Base-by-base conservation (phyloP, 106 monocot species). In the Apostasia ramifera region DNA sequence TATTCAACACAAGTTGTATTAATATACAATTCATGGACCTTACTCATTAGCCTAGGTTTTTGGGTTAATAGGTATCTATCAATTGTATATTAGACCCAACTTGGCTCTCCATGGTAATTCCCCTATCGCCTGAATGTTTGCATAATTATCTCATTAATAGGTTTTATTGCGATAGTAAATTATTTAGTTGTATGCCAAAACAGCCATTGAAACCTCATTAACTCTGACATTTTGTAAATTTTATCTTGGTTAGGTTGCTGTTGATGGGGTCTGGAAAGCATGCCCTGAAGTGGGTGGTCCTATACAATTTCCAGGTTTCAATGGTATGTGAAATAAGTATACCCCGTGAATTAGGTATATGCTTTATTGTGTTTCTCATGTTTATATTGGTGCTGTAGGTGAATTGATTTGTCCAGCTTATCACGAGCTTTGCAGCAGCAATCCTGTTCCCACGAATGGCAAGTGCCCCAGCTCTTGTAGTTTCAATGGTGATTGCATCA, bases 341-440 rank as follows among this genome's bases (percentile, higher is more conserved):
- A 63, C 40, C 5, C 12, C 12, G 26, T 8, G 12, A 12, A 26
- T 40, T 39, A 70, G 37, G 10, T 9, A 2, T 6, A 14, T 52
- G 1, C 54, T 74, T 1, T 70, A 39, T 68, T 40, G 3, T 44
- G 42, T 58, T 78, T 1, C 41, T 47, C 7, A 15, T 6, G 1
- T 62, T 71, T 67, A 48, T 50, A 8, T 67, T 53, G 44, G 8
- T 63, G 9, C 37, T 85, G 75, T 73, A 99, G 98, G 98, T 74
- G 93, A 93, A 72, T 81, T 99, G 55, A 85, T 93, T 57, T 99
- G 98, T 61, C 98, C 98, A 44, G 90, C 93, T 44, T 93, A 90
- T 72, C 93, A 88, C 71, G 98, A 99, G 80, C 68, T 99, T 39
- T 99, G 98, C 75, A 80, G 74, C 50, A 63, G 63, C 14, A 55